Percentiles rank a stretch among this genome's conserved stretches.
These are phyloP conservation scores for Beauveria australis DNA, from an alignment of 2,329 filamentous ascomycete species.

Conservation along the genomic window DNA sequence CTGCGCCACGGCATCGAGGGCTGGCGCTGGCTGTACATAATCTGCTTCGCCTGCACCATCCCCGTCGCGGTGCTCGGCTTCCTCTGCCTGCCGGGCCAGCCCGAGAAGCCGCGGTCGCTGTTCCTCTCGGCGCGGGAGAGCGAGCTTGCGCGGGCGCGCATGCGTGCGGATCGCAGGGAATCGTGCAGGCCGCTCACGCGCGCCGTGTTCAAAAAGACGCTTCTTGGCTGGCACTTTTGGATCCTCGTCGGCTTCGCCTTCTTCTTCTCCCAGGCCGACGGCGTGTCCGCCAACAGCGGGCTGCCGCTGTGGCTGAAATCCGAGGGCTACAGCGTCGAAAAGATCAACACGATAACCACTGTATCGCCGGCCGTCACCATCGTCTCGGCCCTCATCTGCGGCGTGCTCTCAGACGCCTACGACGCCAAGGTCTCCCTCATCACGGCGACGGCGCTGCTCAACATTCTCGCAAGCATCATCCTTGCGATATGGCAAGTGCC, in stretches of 20 bases:
- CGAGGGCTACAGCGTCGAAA: constrained; percentile 23
- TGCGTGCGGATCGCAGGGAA: constrained; percentile 21
- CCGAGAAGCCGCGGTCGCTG: constrained; percentile 19
- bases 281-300: constrained; percentile 26
- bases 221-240: constrained; percentile 23
- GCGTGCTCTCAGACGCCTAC: constrained; percentile 46
- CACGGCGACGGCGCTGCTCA: constrained; percentile 15
- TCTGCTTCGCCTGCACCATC: constrained; percentile 29
- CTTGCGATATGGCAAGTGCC: constrained; percentile 28
- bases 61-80: constrained; percentile 25
- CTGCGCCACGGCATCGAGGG: constrained; percentile 27
- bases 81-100: constrained; percentile 24
- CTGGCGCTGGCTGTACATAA: constrained; percentile 39
- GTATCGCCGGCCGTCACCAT: constrained; percentile 29
- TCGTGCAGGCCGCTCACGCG: constrained; percentile 21
- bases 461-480: constrained; percentile 19
- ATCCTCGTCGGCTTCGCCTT: constrained; percentile 19
- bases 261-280: constrained; percentile 25
- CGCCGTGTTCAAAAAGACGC: constrained; percentile 18
- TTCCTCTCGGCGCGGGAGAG: constrained; percentile 21
- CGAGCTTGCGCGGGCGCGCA: constrained; percentile 21
- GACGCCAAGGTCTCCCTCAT: constrained; percentile 30
- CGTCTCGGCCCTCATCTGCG: constrained; percentile 43
- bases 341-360: constrained; percentile 45
- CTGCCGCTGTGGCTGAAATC: constrained; percentile 26